These are phyloP conservation scores for Neodidymelliopsis sp. DNA, from an alignment of 2,329 filamentous ascomycete species.

Conservation along the genomic window DNA sequence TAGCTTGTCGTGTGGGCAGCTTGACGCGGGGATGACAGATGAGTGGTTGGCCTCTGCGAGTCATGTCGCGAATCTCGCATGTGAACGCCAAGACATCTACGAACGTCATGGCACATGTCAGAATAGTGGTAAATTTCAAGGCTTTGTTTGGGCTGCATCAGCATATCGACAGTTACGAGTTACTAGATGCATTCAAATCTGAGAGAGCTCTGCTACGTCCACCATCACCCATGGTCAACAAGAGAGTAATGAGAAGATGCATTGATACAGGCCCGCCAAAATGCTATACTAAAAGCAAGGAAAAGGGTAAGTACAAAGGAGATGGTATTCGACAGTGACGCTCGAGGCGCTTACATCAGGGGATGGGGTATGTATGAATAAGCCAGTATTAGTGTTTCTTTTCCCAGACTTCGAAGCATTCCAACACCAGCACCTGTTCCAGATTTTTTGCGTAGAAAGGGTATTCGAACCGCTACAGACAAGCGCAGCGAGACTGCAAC, in stretches of 20 bases:
- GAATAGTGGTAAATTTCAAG: not conserved
- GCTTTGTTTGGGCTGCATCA: not conserved
- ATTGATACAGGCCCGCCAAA: slow-evolving; percentile 36
- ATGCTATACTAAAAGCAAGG: slow-evolving; percentile 39
- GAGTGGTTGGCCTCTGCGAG: slow-evolving; percentile 24
- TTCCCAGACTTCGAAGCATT: slow-evolving; percentile 22
- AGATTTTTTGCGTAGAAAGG: slow-evolving; percentile 20
- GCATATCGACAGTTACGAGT: not conserved
- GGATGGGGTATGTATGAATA: slow-evolving; percentile 33
- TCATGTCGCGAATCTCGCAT: slow-evolving; percentile 26
- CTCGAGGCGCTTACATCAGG: slow-evolving; percentile 19
- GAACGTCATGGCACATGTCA: slow-evolving; percentile 11
- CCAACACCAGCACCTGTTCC: slow-evolving; percentile 21
- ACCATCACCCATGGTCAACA: slow-evolving; percentile 14
- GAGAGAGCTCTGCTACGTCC: slow-evolving; percentile 10
- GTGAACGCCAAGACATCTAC: slow-evolving; percentile 35
- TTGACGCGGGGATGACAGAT: slow-evolving; percentile 22
- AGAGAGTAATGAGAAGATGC: slow-evolving; percentile 20
- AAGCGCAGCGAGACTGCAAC: not conserved
- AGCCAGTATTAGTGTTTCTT: slow-evolving; percentile 43
- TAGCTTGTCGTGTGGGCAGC: slow-evolving; percentile 23
- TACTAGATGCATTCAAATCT: slow-evolving; percentile 11
- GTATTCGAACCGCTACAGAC: slow-evolving; percentile 17
- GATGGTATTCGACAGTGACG: slow-evolving; percentile 34
- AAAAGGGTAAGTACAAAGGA: slow-evolving; percentile 41